Evolutionary conservation across 2,329 filamentous ascomycete species (phyloP).

Genomic region (Hymenoscyphus albidus): DNA sequence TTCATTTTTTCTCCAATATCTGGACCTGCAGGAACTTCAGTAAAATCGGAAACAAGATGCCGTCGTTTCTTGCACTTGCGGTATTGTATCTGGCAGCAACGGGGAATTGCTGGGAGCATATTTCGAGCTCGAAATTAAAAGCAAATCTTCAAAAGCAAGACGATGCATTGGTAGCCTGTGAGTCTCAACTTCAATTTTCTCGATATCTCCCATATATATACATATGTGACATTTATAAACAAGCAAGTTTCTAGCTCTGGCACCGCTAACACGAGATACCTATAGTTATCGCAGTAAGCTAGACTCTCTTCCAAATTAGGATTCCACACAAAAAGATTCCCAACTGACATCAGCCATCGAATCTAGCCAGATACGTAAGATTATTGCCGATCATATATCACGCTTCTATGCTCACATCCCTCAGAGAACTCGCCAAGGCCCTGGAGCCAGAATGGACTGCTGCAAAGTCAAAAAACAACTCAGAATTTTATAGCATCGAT

Average conservation of each 20-base stretch:
- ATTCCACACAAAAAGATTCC: neutral
- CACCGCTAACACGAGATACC: neutral
- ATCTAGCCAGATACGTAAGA: conserved; percentile 22
- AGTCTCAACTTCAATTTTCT: conserved; percentile 3
- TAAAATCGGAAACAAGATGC: neutral
- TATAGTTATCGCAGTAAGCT: conserved; percentile 20
- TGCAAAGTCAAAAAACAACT: conserved; percentile 22
- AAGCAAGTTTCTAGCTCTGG: neutral
- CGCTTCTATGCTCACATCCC: neutral
- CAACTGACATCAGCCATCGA: neutral
- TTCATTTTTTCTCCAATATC: neutral
- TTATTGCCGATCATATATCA: neutral
- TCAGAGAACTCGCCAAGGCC: conserved; percentile 20
- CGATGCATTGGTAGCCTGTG: conserved; percentile 21
- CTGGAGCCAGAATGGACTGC: conserved; percentile 24
- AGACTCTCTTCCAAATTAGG: neutral
- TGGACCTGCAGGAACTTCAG: neutral
- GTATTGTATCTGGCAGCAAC: conserved; percentile 3
- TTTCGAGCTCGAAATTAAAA: conserved; percentile 12
- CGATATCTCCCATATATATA: too few species aligned
- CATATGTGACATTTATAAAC: neutral
- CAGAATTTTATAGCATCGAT: conserved; percentile 39
- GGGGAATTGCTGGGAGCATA: conserved; percentile 19
- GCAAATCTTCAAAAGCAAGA: conserved; percentile 8
- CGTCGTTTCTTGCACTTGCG: neutral